These are phyloP conservation scores for Aureobasidium sp. DNA, from an alignment of 2,329 filamentous ascomycete species.

Conservation along the genomic window DNA sequence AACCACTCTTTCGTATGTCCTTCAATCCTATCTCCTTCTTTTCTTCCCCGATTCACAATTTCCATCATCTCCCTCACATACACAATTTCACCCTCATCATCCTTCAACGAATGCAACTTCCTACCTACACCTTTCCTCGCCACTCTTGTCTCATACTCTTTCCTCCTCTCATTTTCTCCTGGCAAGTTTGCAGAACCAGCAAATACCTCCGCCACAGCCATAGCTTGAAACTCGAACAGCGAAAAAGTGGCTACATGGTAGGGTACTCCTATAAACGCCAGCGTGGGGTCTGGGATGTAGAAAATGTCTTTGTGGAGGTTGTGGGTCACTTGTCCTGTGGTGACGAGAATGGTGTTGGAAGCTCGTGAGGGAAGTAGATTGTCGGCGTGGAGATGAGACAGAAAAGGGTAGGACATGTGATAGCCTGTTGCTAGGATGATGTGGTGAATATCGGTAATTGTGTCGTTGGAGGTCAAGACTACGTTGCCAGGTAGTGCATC, in stretches of 20 bases:
- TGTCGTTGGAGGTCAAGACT: slow-evolving; percentile 44
- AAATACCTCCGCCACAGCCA: slow-evolving; percentile 49
- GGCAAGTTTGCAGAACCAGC: slow-evolving; percentile 44
- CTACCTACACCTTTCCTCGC: slow-evolving; percentile 33
- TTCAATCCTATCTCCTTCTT: slow-evolving; percentile 18
- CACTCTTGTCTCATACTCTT: slow-evolving; percentile 31
- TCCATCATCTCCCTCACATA: slow-evolving; percentile 32
- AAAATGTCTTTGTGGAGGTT: slow-evolving; percentile 65
- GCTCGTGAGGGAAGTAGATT: slow-evolving; percentile 37
- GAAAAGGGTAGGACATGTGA: slow-evolving; percentile 57
- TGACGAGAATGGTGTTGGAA: slow-evolving; percentile 48
- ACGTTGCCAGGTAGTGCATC: slow-evolving; percentile 36
- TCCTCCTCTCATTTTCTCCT: slow-evolving; percentile 30
- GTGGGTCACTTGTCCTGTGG: slow-evolving; percentile 53
- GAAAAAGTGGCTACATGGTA: slow-evolving; percentile 61
- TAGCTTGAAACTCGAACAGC: slow-evolving; percentile 61
- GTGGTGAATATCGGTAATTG: slow-evolving; percentile 48
- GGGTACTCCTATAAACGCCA: slow-evolving; percentile 53
- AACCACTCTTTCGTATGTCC: slow-evolving; percentile 31
- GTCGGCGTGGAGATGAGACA: slow-evolving; percentile 44
- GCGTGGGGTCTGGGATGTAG: slow-evolving; percentile 57
- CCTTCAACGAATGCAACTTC: slow-evolving; percentile 36
- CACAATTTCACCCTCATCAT: slow-evolving; percentile 26
- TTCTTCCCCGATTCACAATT: slow-evolving; percentile 30
- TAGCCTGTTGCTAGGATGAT: slow-evolving; percentile 63